phyloP scores from a whole-genome alignment of 805 yeast genomes.

The Candida coquimbonensis region DNA sequence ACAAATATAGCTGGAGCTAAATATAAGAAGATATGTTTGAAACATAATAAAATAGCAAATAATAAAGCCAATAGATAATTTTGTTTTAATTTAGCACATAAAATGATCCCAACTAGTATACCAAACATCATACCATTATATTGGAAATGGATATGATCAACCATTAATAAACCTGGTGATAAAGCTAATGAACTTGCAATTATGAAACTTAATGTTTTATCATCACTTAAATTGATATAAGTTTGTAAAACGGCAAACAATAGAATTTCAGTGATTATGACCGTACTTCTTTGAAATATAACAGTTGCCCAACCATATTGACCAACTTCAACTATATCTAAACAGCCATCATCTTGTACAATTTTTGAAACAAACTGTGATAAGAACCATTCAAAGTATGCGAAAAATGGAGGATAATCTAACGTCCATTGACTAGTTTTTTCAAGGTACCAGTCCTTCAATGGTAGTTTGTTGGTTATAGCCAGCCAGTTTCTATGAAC shows the following conservation, averaged over 20 bases:
- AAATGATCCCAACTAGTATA: slow-evolving; percentile 63
- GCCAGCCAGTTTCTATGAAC: slow-evolving; percentile 98
- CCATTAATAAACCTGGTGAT: slow-evolving; percentile 83
- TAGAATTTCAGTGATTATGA: slow-evolving; percentile 67
- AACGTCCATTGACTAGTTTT: slow-evolving; percentile 82
- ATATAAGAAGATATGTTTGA: slow-evolving; percentile 89
- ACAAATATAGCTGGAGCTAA: slow-evolving; percentile 92
- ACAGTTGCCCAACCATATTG: slow-evolving; percentile 72
- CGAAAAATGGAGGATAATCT: slow-evolving; percentile 97
- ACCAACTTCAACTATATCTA: slow-evolving; percentile 61
- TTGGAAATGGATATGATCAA: slow-evolving; percentile 96
- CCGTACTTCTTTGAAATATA: slow-evolving; percentile 76
- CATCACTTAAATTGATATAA: slow-evolving; percentile 47
- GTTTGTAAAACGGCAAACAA: slow-evolving; percentile 66
- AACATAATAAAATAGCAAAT: slow-evolving; percentile 76
- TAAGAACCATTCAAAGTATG: slow-evolving; percentile 84
- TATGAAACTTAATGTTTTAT: slow-evolving; percentile 48
- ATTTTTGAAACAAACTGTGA: slow-evolving; percentile 60
- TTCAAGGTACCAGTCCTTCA: slow-evolving; percentile 79
- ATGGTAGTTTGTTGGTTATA: slow-evolving; percentile 69
- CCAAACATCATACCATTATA: slow-evolving; percentile 94
- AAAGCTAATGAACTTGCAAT: slow-evolving; percentile 75
- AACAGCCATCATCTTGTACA: slow-evolving; percentile 69
- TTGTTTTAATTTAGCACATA: slow-evolving; percentile 54
- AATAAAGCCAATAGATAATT: slow-evolving; percentile 56